phyloP scores from a whole-genome alignment of 2,329 filamentous ascomycete species.

The Ophiosphaerella herpotricha region DNA sequence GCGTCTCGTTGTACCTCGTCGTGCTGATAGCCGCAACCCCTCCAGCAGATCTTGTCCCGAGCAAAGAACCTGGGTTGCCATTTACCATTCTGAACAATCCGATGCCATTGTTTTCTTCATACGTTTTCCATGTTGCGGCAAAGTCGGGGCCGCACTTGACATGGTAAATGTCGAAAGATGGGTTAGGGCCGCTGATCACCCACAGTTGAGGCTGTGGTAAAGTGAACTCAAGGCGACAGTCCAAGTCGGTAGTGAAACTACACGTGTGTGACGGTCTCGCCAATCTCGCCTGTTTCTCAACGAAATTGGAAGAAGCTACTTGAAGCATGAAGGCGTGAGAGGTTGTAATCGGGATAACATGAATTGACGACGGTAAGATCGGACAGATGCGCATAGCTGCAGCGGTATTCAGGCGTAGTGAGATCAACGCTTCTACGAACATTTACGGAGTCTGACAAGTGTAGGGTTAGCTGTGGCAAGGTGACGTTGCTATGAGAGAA shows the following conservation, averaged over 20 bases:
- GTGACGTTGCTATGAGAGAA: no score
- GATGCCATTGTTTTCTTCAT: slow-evolving; percentile 12
- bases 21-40: slow-evolving; percentile 22
- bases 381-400: slow-evolving; percentile 25
- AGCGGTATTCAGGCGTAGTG: slow-evolving; percentile 13
- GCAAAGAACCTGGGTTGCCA: slow-evolving; percentile 21
- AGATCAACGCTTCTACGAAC: background rate
- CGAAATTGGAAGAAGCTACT: slow-evolving; percentile 37
- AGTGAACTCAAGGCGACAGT: slow-evolving; percentile 35
- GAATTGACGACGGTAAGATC: slow-evolving; percentile 33
- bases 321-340: slow-evolving; percentile 20
- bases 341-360: slow-evolving; percentile 29
- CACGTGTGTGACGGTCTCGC: slow-evolving; percentile 32
- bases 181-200: slow-evolving; percentile 23
- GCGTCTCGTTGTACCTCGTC: slow-evolving; percentile 28
- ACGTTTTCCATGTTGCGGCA: slow-evolving; percentile 28
- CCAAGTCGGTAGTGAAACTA: slow-evolving; percentile 25
- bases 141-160: slow-evolving; percentile 18
- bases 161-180: slow-evolving; percentile 32
- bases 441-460: slow-evolving; percentile 3
- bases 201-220: slow-evolving; percentile 18
- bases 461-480: no score
- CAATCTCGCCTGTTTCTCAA: slow-evolving; percentile 18
- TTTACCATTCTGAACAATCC: slow-evolving; percentile 28
- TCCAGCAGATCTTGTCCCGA: slow-evolving; percentile 16